Conservation (phyloP, 116 monocot species). For the Zostera marina region DNA sequence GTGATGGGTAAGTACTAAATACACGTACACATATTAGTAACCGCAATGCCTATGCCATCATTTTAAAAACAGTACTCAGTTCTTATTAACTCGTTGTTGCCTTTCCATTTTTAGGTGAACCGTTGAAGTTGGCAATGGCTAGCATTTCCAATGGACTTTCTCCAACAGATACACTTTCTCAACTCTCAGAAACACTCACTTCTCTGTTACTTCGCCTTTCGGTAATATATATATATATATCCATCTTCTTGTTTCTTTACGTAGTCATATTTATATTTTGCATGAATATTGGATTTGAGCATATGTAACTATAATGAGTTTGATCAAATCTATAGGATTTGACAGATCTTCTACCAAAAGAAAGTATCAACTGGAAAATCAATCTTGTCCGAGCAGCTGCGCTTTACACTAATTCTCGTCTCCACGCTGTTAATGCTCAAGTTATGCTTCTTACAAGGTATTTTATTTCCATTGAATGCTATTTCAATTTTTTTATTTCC, state of each 20-base stretch:
- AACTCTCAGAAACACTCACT: constrained; percentile 38
- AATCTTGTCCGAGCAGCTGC: constrained; percentile 65
- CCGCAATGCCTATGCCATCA: too few species aligned
- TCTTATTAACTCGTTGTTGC: too few species aligned
- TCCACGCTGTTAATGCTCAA: constrained; percentile 77
- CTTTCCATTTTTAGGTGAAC: constrained; percentile 31
- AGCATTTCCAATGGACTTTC: constrained; percentile 29
- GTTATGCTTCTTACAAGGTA: constrained; percentile 84
- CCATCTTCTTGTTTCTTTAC: neutral
- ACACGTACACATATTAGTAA: too few species aligned
- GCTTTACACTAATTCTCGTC: constrained; percentile 71
- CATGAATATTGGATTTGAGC: too few species aligned
- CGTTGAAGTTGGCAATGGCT: constrained; percentile 69
- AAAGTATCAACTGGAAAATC: constrained; percentile 74
- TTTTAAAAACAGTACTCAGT: too few species aligned
- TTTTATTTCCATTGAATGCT: neutral
- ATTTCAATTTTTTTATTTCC: too few species aligned
- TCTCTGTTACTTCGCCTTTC: constrained; percentile 58
- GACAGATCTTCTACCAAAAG: constrained; percentile 68
- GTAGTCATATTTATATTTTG: neutral
- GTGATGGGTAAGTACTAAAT: constrained; percentile 59
- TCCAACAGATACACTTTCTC: constrained; percentile 28
- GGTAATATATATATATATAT: constrained; percentile 20
- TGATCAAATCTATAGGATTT: constrained; percentile 39
- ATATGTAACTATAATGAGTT: neutral